Conservation (phyloP, 116 monocot genomes). For the Iris pallida region DNA sequence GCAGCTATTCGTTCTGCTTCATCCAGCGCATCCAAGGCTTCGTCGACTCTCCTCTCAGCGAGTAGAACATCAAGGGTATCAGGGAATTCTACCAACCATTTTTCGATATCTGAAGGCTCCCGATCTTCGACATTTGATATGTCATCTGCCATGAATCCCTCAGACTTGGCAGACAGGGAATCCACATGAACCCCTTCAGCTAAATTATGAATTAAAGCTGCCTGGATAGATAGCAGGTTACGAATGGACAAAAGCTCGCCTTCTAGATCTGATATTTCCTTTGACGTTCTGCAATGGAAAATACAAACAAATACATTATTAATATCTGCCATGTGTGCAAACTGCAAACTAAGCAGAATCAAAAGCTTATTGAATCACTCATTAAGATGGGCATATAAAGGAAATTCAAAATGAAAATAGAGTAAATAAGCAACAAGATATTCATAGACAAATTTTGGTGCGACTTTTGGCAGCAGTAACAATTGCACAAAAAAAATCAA, state of each 20-base stretch:
- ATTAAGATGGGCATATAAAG: no score
- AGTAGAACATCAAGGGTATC: slow-evolving; percentile 74
- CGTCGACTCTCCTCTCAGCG: slow-evolving; percentile 82
- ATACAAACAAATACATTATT: neutral
- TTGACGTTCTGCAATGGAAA: slow-evolving; percentile 50
- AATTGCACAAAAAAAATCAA: no score
- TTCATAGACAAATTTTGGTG: no score
- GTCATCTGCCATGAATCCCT: slow-evolving; percentile 27
- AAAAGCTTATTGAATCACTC: neutral
- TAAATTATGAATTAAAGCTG: slow-evolving; percentile 65
- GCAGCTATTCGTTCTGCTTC: slow-evolving; percentile 52
- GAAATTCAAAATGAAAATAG: no score
- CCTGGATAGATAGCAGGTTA: slow-evolving; percentile 67
- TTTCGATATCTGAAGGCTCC: slow-evolving; percentile 70
- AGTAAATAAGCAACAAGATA: no score
- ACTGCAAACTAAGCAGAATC: neutral
- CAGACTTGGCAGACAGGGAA: slow-evolving; percentile 42
- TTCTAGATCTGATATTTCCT: slow-evolving; percentile 84
- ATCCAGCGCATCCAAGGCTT: slow-evolving; percentile 74
- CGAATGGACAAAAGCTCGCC: slow-evolving; percentile 79
- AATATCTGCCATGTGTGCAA: neutral
- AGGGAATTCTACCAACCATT: slow-evolving; percentile 69
- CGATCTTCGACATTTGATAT: slow-evolving; percentile 43
- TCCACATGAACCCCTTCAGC: slow-evolving; percentile 72
- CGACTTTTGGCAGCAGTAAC: no score